Base-by-base conservation (phyloP, 805 yeast genomes). In the Kluyveromyces nonfermentans region DNA sequence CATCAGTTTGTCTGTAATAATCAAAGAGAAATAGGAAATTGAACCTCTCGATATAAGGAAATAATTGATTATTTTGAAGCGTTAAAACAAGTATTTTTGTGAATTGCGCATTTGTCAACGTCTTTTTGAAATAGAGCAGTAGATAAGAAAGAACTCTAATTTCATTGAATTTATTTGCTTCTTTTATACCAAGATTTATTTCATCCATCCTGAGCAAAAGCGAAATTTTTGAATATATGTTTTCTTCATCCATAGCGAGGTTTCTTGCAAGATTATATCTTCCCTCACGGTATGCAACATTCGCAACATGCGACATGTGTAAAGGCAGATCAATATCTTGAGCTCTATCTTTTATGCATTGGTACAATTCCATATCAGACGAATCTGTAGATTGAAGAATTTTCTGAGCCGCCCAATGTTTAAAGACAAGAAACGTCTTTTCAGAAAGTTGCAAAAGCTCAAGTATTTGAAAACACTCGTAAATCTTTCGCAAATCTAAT, bases 331-430 rank as follows among this genome's bases (percentile, higher is more conserved):
- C 17, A 15, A 36, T 19, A 12, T 35, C 33, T 2, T 52, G 53
- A 14, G 86, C 64, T 44, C 75, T 74, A 7, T 68, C 63, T 6
- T 73, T 56, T 1, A 90, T 68, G 1, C 64, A 52, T 18, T 68
- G 57, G 35, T 78, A 74, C 9, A 90, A 62, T 32, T 76, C 77
- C 5, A 70, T 68, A 55, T 90, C 97, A 1, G 74, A 70, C 16
- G 71, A 50, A 22, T 71, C 73, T 6, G 70, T 54, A 14, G 82
- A 80, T 25, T 64, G 63, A 45, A 70, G 72, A 19, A 89, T 77
- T 55, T 85, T 84, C 30, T 73, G 64, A 46, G 81, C 75, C 5
- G 95, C 89, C 97, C 97, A 93, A 50, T 80, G 74, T 1, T 77
- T 69, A 54, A 82, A 83, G 0, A 93, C 74, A 14, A 22, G 35